Percentiles rank a stretch among this genome's conserved stretches.
phyloP scores from a whole-genome alignment of 179 eudicot species.

The Carnegiea gigantea region DNA sequence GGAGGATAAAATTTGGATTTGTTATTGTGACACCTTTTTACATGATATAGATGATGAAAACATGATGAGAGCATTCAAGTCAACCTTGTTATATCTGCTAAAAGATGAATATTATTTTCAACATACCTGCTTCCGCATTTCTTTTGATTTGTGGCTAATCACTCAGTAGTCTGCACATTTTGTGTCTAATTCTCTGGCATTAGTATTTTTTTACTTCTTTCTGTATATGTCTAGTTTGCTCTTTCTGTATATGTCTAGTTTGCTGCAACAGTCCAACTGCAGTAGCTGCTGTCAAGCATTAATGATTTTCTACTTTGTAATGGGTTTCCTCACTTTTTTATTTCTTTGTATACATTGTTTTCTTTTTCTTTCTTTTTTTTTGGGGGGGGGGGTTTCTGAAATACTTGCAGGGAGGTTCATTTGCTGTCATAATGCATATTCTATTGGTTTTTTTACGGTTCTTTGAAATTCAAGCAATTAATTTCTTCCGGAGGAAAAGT shows the following conservation, averaged over 20 bases:
- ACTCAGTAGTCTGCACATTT: background rate
- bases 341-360: too few species aligned
- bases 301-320: background rate
- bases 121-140: background rate
- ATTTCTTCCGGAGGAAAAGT: conserved; percentile 1
- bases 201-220: background rate
- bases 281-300: background rate
- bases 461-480: background rate
- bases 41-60: background rate
- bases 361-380: too few species aligned
- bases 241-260: background rate
- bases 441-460: background rate
- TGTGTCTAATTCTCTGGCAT: background rate
- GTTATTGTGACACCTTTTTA: background rate
- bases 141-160: background rate
- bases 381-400: background rate
- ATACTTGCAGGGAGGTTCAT: background rate
- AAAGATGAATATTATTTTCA: too few species aligned
- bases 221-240: background rate
- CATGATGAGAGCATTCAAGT: background rate
- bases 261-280: background rate
- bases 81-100: too few species aligned
- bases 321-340: too few species aligned
- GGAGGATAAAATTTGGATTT: background rate
- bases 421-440: background rate